Percentiles rank a stretch among this genome's conserved stretches.
Evolutionary conservation across 139 green algal genomes (phyloP).

Genomic region (Chlamydomonas incerta): DNA sequence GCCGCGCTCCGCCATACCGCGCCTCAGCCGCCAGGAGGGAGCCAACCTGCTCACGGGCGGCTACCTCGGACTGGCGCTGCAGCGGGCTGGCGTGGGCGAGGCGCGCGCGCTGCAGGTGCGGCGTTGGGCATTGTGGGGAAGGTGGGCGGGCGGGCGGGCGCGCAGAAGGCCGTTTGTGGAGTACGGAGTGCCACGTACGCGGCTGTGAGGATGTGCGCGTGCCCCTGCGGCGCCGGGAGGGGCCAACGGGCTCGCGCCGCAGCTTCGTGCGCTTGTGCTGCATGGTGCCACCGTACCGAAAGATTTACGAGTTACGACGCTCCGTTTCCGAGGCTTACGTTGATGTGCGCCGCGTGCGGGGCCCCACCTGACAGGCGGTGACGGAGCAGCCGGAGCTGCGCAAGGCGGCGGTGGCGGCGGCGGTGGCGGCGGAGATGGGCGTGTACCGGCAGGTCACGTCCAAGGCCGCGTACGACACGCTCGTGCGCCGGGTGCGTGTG

Average conservation of each 20-base stretch:
- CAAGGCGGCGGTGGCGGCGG: background rate
- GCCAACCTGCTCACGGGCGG: constrained; percentile 18
- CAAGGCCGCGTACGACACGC: constrained; percentile 12
- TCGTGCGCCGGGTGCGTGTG: constrained; percentile 9
- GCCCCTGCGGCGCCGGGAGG: too few relatives aligned
- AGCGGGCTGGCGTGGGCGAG: constrained; percentile 10
- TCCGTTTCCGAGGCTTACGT: too few relatives aligned
- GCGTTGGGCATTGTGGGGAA: too few relatives aligned
- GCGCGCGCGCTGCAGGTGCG: constrained; percentile 13
- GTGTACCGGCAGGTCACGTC: constrained; percentile 38
- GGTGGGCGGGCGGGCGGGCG: background rate
- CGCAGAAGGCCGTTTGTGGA: too few relatives aligned
- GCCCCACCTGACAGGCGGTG: too few relatives aligned
- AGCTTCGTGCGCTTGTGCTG: too few relatives aligned
- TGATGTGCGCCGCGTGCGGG: too few relatives aligned
- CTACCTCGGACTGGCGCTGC: constrained; percentile 36
- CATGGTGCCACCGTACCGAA: too few relatives aligned
- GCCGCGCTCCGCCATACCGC: constrained; percentile 31
- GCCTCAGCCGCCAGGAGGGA: constrained; percentile 14
- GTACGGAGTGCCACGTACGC: too few relatives aligned
- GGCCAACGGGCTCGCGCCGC: too few relatives aligned
- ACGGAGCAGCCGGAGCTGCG: constrained; percentile 13
- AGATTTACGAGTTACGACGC: too few relatives aligned
- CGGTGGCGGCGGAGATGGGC: constrained; percentile 3
- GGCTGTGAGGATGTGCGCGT: too few relatives aligned